Base-by-base conservation (phyloP, 1,284 basidiomycete species). In the Leccinum angustisporum region DNA sequence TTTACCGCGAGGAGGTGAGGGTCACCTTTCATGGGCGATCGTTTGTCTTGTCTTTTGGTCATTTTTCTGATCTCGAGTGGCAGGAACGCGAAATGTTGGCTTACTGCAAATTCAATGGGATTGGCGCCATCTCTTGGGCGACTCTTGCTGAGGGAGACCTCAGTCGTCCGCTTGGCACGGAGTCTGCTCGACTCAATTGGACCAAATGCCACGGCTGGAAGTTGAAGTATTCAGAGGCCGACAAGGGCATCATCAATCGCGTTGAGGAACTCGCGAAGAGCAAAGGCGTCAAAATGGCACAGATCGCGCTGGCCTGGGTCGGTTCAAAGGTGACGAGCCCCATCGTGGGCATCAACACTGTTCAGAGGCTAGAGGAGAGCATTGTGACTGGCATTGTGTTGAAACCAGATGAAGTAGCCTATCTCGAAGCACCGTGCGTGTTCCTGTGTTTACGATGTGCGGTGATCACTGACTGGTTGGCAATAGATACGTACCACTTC, bases 241-340 rank as follows among this genome's bases (percentile, higher is more conserved):
- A 81, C 50, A 21, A 18, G 5, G 18, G 18, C 60, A 63, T 80
- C 59, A 72, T 81, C 68, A 66, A 54, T 10, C 77, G 80, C 10
- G 78, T 83, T 16, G 72, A 78, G 55, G 78, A 79, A 54, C 55
- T 81, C 1, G 72, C 80, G 0, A 65, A 68, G 18, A 77, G 78
- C 64, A 75, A 74, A 38, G 69, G 38, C 16, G 50, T 25, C 14
- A 30, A 51, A 21, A 51, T 51, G 50, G 50, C 21, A 21, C 50
- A 51, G 50, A 51, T 51, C 3, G 50, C 50, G 14, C 27, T 30
- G 18, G 27, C 50, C 14, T 30, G 50, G 50, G 25, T 48, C 40
- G 40, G 68, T 0, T 57, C 66, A 25, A 81, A 79, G 64, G 70
- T 78, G 0, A 55, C 72, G 1, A 80, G 76, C 53, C 79, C 80